Conservation (phyloP, 2,329 filamentous ascomycete species). For the Thermomyces lanuginosus region DNA sequence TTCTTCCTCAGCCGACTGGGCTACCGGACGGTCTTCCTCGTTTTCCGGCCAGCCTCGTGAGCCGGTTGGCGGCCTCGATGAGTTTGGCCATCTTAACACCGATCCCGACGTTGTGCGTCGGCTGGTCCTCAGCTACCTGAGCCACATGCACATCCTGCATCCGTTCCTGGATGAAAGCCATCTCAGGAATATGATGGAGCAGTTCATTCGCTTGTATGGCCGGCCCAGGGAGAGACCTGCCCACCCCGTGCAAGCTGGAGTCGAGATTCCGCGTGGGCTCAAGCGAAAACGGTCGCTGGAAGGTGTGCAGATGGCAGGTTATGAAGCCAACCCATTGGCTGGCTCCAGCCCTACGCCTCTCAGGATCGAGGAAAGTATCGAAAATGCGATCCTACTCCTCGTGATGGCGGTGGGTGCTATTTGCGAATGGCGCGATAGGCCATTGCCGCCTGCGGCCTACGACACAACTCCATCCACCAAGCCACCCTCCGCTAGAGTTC, state of each 20-base stretch:
- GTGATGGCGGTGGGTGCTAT: slow-evolving; percentile 79
- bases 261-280: slow-evolving; percentile 14
- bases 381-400: slow-evolving; percentile 66
- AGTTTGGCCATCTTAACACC: slow-evolving; percentile 36
- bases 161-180: slow-evolving; percentile 43
- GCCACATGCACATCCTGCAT: slow-evolving; percentile 46
- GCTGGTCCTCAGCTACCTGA: slow-evolving; percentile 40
- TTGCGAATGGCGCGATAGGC: slow-evolving; percentile 36
- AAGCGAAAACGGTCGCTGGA: slow-evolving; percentile 26
- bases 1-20: slow-evolving; percentile 35
- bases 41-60: slow-evolving; percentile 14
- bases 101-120: slow-evolving; percentile 34
- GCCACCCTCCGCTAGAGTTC: slow-evolving; percentile 7
- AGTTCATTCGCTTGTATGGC: slow-evolving; percentile 36
- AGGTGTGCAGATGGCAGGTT: slow-evolving; percentile 11
- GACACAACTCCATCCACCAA: slow-evolving; percentile 13
- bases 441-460: slow-evolving; percentile 14
- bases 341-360: slow-evolving; percentile 6
- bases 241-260: slow-evolving; percentile 8
- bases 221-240: slow-evolving; percentile 10
- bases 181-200: slow-evolving; percentile 36
- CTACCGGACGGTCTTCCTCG: slow-evolving; percentile 17
- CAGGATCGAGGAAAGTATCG: slow-evolving; percentile 44
- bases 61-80: slow-evolving; percentile 34
- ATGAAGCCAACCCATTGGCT: slow-evolving; percentile 12